phyloP scores from a whole-genome alignment of 345 rosid species.

The Crucihimalaya himalaica region DNA sequence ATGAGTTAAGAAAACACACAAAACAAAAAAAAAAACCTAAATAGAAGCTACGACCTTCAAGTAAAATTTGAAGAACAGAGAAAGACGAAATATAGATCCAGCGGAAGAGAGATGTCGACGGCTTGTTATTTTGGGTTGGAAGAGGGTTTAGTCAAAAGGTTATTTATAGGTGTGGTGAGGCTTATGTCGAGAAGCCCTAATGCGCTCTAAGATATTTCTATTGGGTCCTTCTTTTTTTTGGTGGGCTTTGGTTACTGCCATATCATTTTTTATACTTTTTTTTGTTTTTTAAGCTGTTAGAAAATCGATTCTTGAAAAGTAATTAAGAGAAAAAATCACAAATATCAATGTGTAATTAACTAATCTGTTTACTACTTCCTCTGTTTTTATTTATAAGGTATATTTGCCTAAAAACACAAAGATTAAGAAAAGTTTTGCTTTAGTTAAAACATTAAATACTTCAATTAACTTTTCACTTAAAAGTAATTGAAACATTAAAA shows the following conservation, averaged over 20 bases:
- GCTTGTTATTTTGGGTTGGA: neutral
- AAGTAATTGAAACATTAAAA: no score
- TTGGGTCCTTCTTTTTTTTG: neutral
- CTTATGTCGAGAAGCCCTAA: constrained; percentile 30
- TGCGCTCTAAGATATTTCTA: neutral
- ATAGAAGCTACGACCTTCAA: no score
- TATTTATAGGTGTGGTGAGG: constrained; percentile 32
- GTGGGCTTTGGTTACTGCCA: neutral
- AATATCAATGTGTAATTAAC: neutral
- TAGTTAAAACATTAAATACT: no score
- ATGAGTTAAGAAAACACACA: no score
- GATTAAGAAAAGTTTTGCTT: no score
- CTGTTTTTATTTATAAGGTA: no score
- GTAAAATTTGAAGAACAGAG: neutral
- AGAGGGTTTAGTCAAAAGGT: neutral
- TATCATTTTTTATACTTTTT: neutral
- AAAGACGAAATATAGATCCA: neutral
- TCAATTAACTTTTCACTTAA: no score
- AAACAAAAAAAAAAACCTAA: no score
- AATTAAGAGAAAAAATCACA: neutral
- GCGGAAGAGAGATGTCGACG: constrained; percentile 7
- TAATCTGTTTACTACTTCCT: no score
- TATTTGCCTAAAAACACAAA: no score
- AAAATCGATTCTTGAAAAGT: neutral
- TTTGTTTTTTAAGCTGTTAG: neutral